Conservation (phyloP, 2,329 filamentous ascomycete species). For the Fusarium odoratissimum region DNA sequence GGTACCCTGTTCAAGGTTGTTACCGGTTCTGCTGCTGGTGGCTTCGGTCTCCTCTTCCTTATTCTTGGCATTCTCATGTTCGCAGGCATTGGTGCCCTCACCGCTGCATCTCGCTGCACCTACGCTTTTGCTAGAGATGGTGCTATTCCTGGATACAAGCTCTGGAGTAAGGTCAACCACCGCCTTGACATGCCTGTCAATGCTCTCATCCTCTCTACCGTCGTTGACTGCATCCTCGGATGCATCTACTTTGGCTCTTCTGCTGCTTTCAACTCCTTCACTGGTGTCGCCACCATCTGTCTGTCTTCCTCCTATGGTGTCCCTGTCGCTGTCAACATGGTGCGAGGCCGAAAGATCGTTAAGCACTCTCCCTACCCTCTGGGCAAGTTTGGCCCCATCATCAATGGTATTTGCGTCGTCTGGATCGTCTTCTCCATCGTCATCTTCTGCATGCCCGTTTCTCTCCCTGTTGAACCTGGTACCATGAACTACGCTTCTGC, state of each 20-base stretch:
- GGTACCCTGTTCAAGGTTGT: constrained; percentile 80
- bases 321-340: constrained; percentile 77
- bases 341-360: constrained; percentile 75
- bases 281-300: constrained; percentile 82
- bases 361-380: constrained; percentile 74
- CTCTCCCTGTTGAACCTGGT: constrained; percentile 65
- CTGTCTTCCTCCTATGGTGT: constrained; percentile 80
- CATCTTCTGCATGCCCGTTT: constrained; percentile 80
- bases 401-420: constrained; percentile 74
- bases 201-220: constrained; percentile 75
- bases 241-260: constrained; percentile 83
- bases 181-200: constrained; percentile 76
- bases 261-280: constrained; percentile 83
- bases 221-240: constrained; percentile 76
- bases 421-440: constrained; percentile 79
- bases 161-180: constrained; percentile 75
- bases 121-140: constrained; percentile 82
- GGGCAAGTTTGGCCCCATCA: constrained; percentile 73
- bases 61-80: constrained; percentile 83
- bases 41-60: constrained; percentile 80
- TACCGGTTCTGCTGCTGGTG: constrained; percentile 77
- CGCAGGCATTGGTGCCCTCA: constrained; percentile 79
- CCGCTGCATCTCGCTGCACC: constrained; percentile 78
- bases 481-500: constrained; percentile 76
- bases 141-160: constrained; percentile 75